Conservation (phyloP, 352 stramenopile species). For the Phytophthora citricola region DNA sequence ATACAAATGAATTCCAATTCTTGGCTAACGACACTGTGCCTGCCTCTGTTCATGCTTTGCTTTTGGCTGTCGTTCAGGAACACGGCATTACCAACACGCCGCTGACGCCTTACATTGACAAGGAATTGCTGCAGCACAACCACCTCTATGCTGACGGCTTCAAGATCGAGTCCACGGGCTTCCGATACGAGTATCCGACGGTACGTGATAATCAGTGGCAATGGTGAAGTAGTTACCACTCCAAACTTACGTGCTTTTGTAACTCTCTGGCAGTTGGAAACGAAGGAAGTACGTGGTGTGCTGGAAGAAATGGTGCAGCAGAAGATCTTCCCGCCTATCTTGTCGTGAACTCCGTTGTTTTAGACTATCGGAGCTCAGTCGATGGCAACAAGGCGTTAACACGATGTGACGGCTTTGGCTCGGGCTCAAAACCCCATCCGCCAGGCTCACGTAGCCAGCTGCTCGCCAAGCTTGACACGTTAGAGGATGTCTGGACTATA, state of each 20-base stretch:
- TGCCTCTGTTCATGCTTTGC: conserved; percentile 19
- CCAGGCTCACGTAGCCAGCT: conserved; percentile 15
- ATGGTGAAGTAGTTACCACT: conserved; percentile 5
- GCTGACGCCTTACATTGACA: conserved; percentile 89
- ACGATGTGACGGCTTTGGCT: conserved; percentile 27
- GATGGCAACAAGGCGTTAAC: conserved; percentile 17
- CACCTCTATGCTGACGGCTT: conserved; percentile 80
- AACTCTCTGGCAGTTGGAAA: conserved; percentile 52
- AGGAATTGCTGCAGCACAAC: conserved; percentile 87
- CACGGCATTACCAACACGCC: conserved; percentile 85
- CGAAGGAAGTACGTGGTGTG: conserved; percentile 61
- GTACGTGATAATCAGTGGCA: conserved; percentile 33
- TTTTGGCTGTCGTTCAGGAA: conserved; percentile 43
- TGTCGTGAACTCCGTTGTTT: conserved; percentile 40
- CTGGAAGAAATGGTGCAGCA: conserved; percentile 81
- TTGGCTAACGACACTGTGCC: conserved; percentile 1
- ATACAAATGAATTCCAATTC: conserved; percentile 9
- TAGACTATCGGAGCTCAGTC: neutral
- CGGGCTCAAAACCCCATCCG: conserved; percentile 14
- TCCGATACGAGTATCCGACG: conserved; percentile 75
- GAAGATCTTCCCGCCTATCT: conserved; percentile 82
- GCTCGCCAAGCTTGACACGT: conserved; percentile 29
- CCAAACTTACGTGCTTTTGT: conserved; percentile 15
- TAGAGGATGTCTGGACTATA: conserved; percentile 22
- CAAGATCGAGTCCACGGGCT: conserved; percentile 82